Base-by-base conservation (phyloP, 1,139 yeast species). In the Taiozyma sp. region DNA sequence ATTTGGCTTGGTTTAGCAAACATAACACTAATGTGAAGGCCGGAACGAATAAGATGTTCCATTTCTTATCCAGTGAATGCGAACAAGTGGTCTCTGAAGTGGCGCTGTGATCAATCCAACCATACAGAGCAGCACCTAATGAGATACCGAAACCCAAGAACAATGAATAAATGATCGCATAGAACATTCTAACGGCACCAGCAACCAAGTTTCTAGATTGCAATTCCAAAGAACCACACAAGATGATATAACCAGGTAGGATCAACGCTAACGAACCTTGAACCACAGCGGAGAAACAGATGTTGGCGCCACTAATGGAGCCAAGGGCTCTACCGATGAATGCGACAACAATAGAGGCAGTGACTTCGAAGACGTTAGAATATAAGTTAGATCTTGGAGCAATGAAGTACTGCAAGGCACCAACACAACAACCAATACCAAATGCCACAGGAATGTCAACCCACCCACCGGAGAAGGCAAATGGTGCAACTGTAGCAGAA, bases 71-170 rank as follows among this genome's bases (percentile, higher is more conserved):
- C 51, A 87, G 77, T 3, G 70, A 56, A 5, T 73, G 63, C 0
- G 74, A 65, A 64, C 97, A 92, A 1, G 79, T 71, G 3, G 89
- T 81, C 29, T 77, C 80, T 16, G 89, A 80, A 0, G 88, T 84
- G 10, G 96, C 95, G 51, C 75, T 70, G n/a, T 70, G 65, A 62
- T 90, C 96, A 51, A 90, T 86, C 98, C 97, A 92, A 9, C 98
- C 98, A 62, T 88, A 92, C 44, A 92, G 74, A 0, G 96, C 95
- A 2, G 96, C 89, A 1, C 98, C 98, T 52, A 92, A 71, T 0
- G 97, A 91, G 57, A 92, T 90, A 45, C 98, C 98, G 70, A 92
- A 93, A 7, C 97, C 96, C 51, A 92, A 75, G 67, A 92, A 89
- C 51, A 91, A 70, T 4, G 97, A 91, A 66, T 93, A 92, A 48